Conservation (phyloP, 129 eudicot genomes). For the Artemisia annua region DNA sequence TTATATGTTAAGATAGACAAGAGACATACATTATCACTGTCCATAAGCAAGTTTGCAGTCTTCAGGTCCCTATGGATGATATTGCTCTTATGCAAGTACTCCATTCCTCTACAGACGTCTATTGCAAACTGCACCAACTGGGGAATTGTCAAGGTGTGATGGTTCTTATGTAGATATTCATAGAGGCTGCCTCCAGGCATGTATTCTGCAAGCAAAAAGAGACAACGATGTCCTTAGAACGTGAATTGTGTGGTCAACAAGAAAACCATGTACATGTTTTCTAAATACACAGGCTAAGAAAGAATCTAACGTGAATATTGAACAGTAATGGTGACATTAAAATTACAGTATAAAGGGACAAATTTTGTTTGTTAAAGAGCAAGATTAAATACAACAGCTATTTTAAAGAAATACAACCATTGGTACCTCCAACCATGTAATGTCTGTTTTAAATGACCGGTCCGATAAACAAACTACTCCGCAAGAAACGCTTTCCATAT, state of each 20-base stretch:
- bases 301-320: neutral
- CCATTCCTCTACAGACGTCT: constrained; percentile 92
- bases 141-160: constrained; percentile 45
- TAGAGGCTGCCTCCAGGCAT: constrained; percentile 94
- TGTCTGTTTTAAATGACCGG: no score
- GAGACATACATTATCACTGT: constrained; percentile 52
- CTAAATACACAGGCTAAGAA: neutral
- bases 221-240: constrained; percentile 12
- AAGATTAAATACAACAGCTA: neutral
- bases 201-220: constrained; percentile 56
- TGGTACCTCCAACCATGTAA: neutral
- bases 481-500: no score
- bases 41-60: constrained; percentile 94
- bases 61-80: constrained; percentile 92
- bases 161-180: constrained; percentile 71
- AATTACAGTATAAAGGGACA: neutral
- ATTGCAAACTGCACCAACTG: constrained; percentile 76
- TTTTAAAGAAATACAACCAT: neutral
- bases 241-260: neutral
- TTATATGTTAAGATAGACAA: neutral
- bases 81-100: constrained; percentile 71
- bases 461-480: no score
- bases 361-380: neutral
- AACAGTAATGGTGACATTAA: neutral
- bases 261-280: neutral